phyloP scores from a whole-genome alignment of 2,329 filamentous ascomycete species.

The Tetracladium maxilliforme region DNA sequence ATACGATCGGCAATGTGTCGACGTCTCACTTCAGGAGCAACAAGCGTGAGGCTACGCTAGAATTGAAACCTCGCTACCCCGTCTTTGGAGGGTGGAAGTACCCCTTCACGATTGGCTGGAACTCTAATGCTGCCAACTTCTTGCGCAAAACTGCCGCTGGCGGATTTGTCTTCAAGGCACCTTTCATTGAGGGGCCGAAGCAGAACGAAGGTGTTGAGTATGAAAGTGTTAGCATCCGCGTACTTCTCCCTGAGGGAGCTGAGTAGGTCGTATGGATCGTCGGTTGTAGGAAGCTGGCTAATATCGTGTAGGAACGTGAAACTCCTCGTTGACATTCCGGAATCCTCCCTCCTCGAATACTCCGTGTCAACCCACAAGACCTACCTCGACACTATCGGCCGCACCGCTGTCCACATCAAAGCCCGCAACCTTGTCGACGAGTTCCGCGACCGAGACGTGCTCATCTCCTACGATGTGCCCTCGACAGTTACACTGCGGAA shows the following conservation, averaged over 20 bases:
- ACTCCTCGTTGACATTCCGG: slow-evolving; percentile 59
- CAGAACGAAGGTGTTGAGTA: slow-evolving; percentile 78
- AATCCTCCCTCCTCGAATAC: slow-evolving; percentile 47
- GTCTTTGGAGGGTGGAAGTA: slow-evolving; percentile 97
- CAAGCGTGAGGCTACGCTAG: slow-evolving; percentile 65
- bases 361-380: slow-evolving; percentile 58
- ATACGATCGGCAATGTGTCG: slow-evolving; percentile 93
- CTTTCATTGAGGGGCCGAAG: slow-evolving; percentile 86
- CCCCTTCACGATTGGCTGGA: slow-evolving; percentile 93
- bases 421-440: slow-evolving; percentile 86
- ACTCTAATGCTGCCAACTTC: slow-evolving; percentile 66
- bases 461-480: slow-evolving; percentile 82
- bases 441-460: slow-evolving; percentile 64
- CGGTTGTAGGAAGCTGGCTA: slow-evolving; percentile 9
- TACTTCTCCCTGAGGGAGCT: slow-evolving; percentile 85
- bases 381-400: slow-evolving; percentile 85
- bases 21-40: slow-evolving; percentile 77
- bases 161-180: slow-evolving; percentile 75
- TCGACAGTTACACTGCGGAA: slow-evolving; percentile 65
- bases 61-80: slow-evolving; percentile 90
- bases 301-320: slow-evolving; percentile 56
- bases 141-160: slow-evolving; percentile 46
- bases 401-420: slow-evolving; percentile 67
- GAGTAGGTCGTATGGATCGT: slow-evolving; percentile 37
- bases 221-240: slow-evolving; percentile 60